phyloP scores from a whole-genome alignment of 352 stramenopile species.

The Phytopythium sindhum region DNA sequence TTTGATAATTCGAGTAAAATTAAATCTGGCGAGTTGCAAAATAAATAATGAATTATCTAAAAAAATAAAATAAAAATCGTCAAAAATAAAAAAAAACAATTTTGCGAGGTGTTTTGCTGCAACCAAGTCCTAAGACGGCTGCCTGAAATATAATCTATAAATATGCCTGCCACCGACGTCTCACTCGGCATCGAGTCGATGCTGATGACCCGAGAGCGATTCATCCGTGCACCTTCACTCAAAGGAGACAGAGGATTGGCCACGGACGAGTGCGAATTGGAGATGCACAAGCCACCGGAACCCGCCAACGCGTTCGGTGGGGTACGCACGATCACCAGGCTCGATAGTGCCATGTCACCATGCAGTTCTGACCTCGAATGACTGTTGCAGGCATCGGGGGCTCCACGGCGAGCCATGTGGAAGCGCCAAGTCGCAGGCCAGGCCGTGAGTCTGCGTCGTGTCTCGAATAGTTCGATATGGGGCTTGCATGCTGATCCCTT shows the following conservation, averaged over 20 bases:
- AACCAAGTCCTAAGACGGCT: too few species aligned
- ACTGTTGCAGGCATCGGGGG: conserved; percentile 36
- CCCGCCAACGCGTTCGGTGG: conserved; percentile 26
- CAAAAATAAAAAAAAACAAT: too few species aligned
- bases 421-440: conserved; percentile 49
- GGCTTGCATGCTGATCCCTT: not conserved
- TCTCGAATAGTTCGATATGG: not conserved
- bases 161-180: not conserved
- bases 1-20: too few species aligned
- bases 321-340: conserved; percentile 12
- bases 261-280: not conserved
- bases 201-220: too few species aligned
- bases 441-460: conserved; percentile 5
- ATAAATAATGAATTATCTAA: too few species aligned
- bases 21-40: too few species aligned
- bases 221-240: not conserved
- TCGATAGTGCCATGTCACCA: not conserved
- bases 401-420: conserved; percentile 61
- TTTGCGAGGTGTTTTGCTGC: too few species aligned
- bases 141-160: conserved; percentile 1
- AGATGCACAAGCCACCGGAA: conserved; percentile 12
- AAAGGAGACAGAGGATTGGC: not conserved
- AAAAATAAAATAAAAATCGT: too few species aligned
- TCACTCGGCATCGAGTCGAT: too few species aligned
- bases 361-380: not conserved